phyloP scores from a whole-genome alignment of 192 early-diverging fungal species.

The Podila clonocystis region DNA sequence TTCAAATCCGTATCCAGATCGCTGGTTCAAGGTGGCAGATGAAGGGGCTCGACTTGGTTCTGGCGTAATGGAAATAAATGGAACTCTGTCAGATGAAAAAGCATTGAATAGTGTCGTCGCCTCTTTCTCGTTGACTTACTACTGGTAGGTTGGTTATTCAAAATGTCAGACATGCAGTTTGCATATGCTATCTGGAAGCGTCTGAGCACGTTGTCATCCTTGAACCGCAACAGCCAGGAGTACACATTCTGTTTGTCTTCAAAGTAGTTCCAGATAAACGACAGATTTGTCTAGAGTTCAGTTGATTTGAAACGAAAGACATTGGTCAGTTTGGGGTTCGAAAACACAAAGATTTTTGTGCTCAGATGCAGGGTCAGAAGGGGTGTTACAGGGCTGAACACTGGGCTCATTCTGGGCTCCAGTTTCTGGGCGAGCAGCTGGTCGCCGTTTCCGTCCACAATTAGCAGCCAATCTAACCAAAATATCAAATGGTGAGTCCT shows the following conservation, averaged over 20 bases:
- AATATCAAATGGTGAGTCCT: background rate
- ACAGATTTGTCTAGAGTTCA: constrained; percentile 30
- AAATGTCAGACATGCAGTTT: constrained; percentile 79
- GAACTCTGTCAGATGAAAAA: no score
- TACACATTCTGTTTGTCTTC: constrained; percentile 63
- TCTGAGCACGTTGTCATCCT: constrained; percentile 54
- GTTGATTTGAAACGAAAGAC: constrained; percentile 20
- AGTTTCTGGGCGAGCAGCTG: constrained; percentile 65
- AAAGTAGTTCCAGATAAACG: constrained; percentile 87
- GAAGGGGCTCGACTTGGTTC: no score
- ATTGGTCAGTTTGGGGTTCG: no score
- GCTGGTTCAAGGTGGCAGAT: no score
- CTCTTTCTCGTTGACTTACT: no score
- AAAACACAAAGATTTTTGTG: background rate
- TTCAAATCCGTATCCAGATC: no score
- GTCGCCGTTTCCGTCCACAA: constrained; percentile 53
- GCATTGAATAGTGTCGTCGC: no score
- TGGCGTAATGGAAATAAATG: background rate
- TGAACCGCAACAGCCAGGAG: constrained; percentile 83
- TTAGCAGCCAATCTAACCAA: constrained; percentile 63
- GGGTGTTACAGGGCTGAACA: constrained; percentile 63
- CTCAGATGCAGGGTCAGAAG: no score
- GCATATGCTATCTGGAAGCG: constrained; percentile 75
- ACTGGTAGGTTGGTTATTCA: constrained; percentile 67
- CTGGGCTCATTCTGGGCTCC: constrained; percentile 78